Base-by-base conservation (phyloP, 2,329 filamentous ascomycete genomes). In the Curvularia spicifera region DNA sequence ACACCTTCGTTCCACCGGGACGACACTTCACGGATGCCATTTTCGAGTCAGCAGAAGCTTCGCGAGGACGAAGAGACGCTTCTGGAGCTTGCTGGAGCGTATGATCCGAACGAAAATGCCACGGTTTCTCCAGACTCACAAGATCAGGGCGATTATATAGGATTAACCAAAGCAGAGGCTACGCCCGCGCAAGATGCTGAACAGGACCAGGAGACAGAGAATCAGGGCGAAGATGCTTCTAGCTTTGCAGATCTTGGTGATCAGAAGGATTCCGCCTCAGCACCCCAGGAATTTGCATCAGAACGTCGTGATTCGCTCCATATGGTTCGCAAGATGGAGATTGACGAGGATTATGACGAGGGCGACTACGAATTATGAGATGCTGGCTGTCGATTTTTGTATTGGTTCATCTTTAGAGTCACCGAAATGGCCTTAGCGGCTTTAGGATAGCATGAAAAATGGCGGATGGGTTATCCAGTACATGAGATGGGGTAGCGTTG, bases 281-380 rank as follows among this genome's bases (percentile, higher is more conserved):
- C 12, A 31, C 2, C 13, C 2, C 5, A 43, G 8, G 9, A 4
- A 0, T 9, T 4, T 13, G 9, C 22, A 5, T 20, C 29, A 3
- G n/a, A 33, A 22, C 18, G 29, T 15, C 39, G 20, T 4, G 15
- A 1, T 18, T 43, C 1, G 4, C 29, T 28, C 15, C n/a, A 39
- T 40, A 40, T 33, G 9, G 18, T 28, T 42, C 56, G 51, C n/a
- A 7, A 31, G 5, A 35, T 58, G 0, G 39, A 42, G 7, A 31
- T 58, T 5, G 28, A 58, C 3, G 56, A 58, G 12, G 10, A 58
- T 1, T 58, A 55, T 22, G 29, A 39, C 13, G 51, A 58, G 4
- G 29, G 51, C 2, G 31, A 37, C 9, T 24, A 39, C 3, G 35
- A 42, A 10, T 35, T 20, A 12, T 40, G 13, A 33, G 18, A 24